Evolutionary conservation across 495 filamentous ascomycete genomes (phyloP).

Genomic region (Sabuloglossum arenarium): DNA sequence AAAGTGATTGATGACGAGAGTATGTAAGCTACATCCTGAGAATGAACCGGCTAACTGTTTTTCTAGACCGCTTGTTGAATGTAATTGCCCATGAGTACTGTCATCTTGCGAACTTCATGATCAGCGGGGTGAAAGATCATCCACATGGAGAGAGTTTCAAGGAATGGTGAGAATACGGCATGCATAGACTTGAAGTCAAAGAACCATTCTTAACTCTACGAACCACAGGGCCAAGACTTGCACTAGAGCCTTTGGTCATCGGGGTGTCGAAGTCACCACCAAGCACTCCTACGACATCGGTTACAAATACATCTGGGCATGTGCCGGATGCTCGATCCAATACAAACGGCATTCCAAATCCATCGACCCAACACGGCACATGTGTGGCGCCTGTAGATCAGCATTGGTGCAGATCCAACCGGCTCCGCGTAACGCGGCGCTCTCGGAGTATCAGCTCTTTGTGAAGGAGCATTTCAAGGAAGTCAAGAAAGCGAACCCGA

Average conservation of each 20-base stretch:
- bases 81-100: slow-evolving; percentile 89
- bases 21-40: not conserved
- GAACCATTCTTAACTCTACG: not conserved
- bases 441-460: slow-evolving; percentile 42
- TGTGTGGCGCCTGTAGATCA: slow-evolving; percentile 51
- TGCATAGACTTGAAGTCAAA: not conserved
- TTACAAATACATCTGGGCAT: slow-evolving; percentile 78
- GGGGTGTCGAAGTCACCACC: slow-evolving; percentile 55
- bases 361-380: slow-evolving; percentile 40
- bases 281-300: slow-evolving; percentile 75
- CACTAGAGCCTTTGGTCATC: slow-evolving; percentile 23
- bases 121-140: slow-evolving; percentile 40
- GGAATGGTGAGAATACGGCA: slow-evolving; percentile 28
- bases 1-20: slow-evolving; percentile 59
- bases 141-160: slow-evolving; percentile 79
- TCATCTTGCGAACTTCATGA: slow-evolving; percentile 75
- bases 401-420: slow-evolving; percentile 61
- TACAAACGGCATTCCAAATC: slow-evolving; percentile 71
- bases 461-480: slow-evolving; percentile 40
- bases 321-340: slow-evolving; percentile 39
- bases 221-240: slow-evolving; percentile 26
- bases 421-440: slow-evolving; percentile 30
- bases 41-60: too few species aligned
- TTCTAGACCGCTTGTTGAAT: slow-evolving; percentile 56
- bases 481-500: slow-evolving; percentile 30